Evolutionary conservation across 2,329 filamentous ascomycete species (phyloP), one percentile per base, ranked within the genome.

Genomic region (Tolypocladium amazonense): DNA sequence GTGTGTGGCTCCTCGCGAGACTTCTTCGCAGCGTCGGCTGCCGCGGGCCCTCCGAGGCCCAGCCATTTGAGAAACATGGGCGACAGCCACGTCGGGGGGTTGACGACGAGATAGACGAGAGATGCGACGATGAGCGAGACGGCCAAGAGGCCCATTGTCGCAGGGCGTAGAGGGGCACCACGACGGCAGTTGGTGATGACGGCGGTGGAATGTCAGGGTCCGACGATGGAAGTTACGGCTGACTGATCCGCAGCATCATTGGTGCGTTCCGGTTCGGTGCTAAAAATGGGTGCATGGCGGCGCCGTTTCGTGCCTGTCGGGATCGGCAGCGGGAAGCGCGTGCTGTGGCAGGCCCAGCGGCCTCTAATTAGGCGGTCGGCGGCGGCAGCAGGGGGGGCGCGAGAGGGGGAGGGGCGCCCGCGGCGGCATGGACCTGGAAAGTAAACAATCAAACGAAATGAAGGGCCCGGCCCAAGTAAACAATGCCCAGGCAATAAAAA

Each of bases 101-200:
- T 78, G 62, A 86, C 76, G 65, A 80, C 73, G 63, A 87, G 71
- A 66, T 80, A 82, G 54, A 86, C 77, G 59, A 87, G 73, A 0
- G 84, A 84, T 52, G 80, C 84, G 63, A 88, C 70, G 66, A 88
- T 76, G 63, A 88, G 75, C n/a, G 84, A 84, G 63, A 87, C 72
- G 63, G 82, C 84, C 62, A 87, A 66, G 66, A 85, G 70, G 63
- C 37, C 59, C 59, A 60, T 60, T 23, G 50, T 55, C 54, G 54
- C 54, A 25, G 35, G 9, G 52, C 20, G 52, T 11, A 35, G 4
- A 55, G 33, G 33, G 7, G 38, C n/a, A 4, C 3, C 15, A 25
- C 47, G n/a, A 23, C n/a, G 35, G 35, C 12, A n/a, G 53, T 18
- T 18, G 30, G 15, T 53, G 54, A 20, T 27, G 50, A n/a, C 27